Evolutionary conservation across 257 asterid species (phyloP).

Genomic region (Mitragyna speciosa): DNA sequence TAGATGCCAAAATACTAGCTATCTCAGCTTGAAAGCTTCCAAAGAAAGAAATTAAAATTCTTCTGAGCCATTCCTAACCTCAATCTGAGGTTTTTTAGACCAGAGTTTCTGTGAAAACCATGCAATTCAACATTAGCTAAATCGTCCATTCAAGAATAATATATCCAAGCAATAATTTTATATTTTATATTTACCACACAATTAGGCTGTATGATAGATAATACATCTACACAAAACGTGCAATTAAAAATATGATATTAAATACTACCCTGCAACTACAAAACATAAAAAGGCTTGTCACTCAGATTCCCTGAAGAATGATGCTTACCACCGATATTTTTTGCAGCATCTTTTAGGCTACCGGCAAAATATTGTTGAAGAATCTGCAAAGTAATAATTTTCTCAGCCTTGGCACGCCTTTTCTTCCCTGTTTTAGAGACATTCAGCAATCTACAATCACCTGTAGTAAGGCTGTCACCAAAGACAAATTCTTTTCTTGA

Average conservation of each 20-base stretch:
- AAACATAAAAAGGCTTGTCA: not conserved
- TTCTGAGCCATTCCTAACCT: not conserved
- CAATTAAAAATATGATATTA: not conserved
- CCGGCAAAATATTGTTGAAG: constrained; percentile 90
- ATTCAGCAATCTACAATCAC: constrained; percentile 38
- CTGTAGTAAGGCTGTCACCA: constrained; percentile 37
- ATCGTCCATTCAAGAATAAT: not conserved
- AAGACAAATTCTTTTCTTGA: constrained; percentile 36
- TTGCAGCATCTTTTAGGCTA: constrained; percentile 94
- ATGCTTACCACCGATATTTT: constrained; percentile 79
- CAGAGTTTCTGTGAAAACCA: not conserved
- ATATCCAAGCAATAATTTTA: not conserved
- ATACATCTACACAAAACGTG: not conserved
- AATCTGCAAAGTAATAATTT: constrained; percentile 69
- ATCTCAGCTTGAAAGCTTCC: not conserved
- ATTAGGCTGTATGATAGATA: not conserved
- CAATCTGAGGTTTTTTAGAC: not conserved
- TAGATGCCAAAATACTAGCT: not conserved
- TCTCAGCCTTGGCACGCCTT: constrained; percentile 67
- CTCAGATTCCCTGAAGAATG: not conserved
- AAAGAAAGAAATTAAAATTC: not conserved
- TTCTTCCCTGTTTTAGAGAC: constrained; percentile 46
- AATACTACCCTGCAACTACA: not conserved
- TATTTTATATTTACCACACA: not conserved
- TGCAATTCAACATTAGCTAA: not conserved